phyloP scores from a whole-genome alignment of 2,329 filamentous ascomycete species.

The Sodiomyces alkalinus region DNA sequence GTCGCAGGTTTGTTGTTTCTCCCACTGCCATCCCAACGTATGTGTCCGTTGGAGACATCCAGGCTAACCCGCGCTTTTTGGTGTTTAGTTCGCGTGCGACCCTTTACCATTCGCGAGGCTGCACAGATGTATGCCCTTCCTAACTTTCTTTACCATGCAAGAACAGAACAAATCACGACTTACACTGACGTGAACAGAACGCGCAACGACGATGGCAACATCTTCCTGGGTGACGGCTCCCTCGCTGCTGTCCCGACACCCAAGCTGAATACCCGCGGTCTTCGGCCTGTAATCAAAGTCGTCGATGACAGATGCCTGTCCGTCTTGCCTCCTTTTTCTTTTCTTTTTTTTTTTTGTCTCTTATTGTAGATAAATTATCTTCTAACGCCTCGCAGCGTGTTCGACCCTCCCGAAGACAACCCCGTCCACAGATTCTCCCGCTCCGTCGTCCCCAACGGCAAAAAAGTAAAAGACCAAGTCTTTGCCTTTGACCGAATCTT shows the following conservation, averaged over 20 bases:
- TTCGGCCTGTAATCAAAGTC: slow-evolving; percentile 87
- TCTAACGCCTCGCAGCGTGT: slow-evolving; percentile 48
- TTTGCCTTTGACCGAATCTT: slow-evolving; percentile 96
- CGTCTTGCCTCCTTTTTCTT: slow-evolving; percentile 20
- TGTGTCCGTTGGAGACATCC: too few relatives aligned
- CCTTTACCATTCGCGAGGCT: slow-evolving; percentile 79
- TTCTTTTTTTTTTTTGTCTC: too few relatives aligned
- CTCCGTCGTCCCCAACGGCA: slow-evolving; percentile 68
- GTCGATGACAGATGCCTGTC: slow-evolving; percentile 93
- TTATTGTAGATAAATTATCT: neutral
- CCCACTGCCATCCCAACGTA: neutral
- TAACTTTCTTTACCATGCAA: slow-evolving; percentile 3
- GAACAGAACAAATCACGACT: neutral
- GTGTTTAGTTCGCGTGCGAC: slow-evolving; percentile 47
- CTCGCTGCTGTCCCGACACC: slow-evolving; percentile 75
- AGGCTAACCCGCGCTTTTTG: too few relatives aligned
- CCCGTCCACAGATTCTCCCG: slow-evolving; percentile 77
- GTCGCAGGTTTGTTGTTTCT: slow-evolving; percentile 32
- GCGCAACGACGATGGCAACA: slow-evolving; percentile 63
- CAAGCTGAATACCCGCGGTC: slow-evolving; percentile 71
- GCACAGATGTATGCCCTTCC: slow-evolving; percentile 61
- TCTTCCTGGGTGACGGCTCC: slow-evolving; percentile 95
- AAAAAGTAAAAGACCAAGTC: slow-evolving; percentile 91
- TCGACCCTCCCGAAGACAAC: slow-evolving; percentile 92
- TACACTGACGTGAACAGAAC: slow-evolving; percentile 23